Evolutionary conservation across 164 flowering plant species (phyloP).

Genomic region (Tetrastigma voinierianum): DNA sequence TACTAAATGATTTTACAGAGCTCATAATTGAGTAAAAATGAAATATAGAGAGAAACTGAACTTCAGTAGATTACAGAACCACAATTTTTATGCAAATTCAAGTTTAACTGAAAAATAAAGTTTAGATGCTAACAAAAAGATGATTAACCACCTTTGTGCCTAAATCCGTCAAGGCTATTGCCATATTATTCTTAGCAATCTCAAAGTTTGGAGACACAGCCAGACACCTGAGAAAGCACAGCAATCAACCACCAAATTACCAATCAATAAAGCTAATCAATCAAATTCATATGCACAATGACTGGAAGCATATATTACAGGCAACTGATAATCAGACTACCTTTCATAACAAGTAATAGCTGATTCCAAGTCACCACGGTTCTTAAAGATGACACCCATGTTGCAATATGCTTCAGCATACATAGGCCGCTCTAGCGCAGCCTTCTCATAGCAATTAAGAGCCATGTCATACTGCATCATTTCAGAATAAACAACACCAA

Average conservation of each 20-base stretch:
- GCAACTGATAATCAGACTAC: constrained; percentile 30
- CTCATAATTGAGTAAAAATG: background rate
- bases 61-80: background rate
- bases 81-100: background rate
- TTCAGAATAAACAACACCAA: constrained; percentile 99
- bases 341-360: constrained; percentile 99
- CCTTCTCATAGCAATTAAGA: constrained; percentile 92
- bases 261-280: background rate
- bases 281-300: background rate
- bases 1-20: no score
- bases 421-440: constrained; percentile 94
- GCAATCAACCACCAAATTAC: background rate
- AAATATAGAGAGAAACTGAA: background rate
- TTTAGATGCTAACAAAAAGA: background rate
- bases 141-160: constrained; percentile 82
- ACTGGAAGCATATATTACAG: background rate
- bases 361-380: constrained; percentile 89
- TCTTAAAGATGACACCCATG: constrained; percentile 97
- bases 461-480: constrained; percentile 96
- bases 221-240: constrained; percentile 66
- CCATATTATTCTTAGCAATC: constrained; percentile 99
- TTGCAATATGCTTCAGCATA: constrained; percentile 99
- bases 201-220: constrained; percentile 97
- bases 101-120: background rate
- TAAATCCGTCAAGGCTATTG: constrained; percentile 96